Base-by-base conservation (phyloP, 2,329 filamentous ascomycete genomes). In the Cytospora chrysosperma region DNA sequence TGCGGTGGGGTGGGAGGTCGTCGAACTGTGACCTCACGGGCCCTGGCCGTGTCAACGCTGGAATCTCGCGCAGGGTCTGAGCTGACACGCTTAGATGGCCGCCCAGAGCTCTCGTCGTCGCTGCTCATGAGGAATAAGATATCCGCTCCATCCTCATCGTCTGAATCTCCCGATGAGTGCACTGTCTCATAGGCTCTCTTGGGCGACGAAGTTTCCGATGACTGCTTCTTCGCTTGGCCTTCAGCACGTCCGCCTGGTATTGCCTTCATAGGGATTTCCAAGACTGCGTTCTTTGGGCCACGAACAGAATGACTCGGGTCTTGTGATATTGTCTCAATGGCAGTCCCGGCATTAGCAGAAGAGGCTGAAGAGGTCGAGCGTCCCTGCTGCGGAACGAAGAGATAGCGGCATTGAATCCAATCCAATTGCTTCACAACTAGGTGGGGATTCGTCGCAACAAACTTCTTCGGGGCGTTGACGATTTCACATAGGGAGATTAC, bases 401-500 rank as follows among this genome's bases (percentile, higher is more conserved):
- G 81, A 74, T 96, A 97, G 51, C 93, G 85, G 28, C 92, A 93
- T 71, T 96, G 92, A 64, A 96, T 93, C 93, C 93, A 97, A 70
- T 96, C 89, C 12, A 89, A 77, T 52, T 92, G 80, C 28, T 84
- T 73, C 1, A 97, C 87, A 10, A 97, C 93, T 54, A 91, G 87
- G 75, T 88, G 86, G 0, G 88, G 88, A 0, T 0, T 67, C 0
- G 10, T 69, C 66, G 78, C 82, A 6, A 82, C 74, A 70, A 91
- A 97, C 52, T 88, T 71, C 0, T 73, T 57, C 0, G 92, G 87
- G 0, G 81, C 80, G 71, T 97, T 97, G 70, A 96, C 86, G 52
- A 97, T 87, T 73, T 97, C 93, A 70, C 93, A 95, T 53, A 97
- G 77, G 34, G 91, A 90, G 52, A 97, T 77, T 0, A 88, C 88